Evolutionary conservation across 768 basidiomycete species (phyloP).

Genomic region (Collybia nuda): DNA sequence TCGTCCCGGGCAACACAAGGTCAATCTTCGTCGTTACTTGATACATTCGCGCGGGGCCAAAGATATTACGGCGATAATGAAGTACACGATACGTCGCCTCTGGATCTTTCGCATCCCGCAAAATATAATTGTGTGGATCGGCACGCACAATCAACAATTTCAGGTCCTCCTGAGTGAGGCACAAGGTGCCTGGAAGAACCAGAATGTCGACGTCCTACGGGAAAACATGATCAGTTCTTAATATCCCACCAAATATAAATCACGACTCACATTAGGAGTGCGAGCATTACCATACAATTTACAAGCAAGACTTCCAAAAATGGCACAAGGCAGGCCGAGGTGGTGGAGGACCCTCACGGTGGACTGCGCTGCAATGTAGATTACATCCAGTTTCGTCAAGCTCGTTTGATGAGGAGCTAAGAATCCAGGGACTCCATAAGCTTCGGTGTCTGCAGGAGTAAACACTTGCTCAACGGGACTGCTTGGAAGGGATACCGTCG

Average conservation of each 20-base stretch:
- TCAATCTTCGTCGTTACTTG: conserved; percentile 41
- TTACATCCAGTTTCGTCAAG: conserved; percentile 5
- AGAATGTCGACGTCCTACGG: conserved; percentile 34
- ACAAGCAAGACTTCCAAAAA: conserved; percentile 39
- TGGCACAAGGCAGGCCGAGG: conserved; percentile 24
- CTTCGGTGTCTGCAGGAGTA: too few species aligned
- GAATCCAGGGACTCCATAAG: not conserved
- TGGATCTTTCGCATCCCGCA: conserved; percentile 34
- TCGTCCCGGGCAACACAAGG: conserved; percentile 38
- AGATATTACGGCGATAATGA: conserved; percentile 28
- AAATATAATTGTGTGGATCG: conserved; percentile 33
- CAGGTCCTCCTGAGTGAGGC: conserved; percentile 23
- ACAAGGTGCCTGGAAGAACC: conserved; percentile 16
- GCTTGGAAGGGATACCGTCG: too few species aligned
- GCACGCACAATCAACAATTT: conserved; percentile 29
- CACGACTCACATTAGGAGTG: conserved; percentile 31
- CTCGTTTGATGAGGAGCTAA: not conserved
- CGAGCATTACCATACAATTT: conserved; percentile 36
- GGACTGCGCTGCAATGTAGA: conserved; percentile 27
- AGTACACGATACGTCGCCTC: conserved; percentile 37
- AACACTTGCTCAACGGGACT: too few species aligned
- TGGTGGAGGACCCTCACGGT: conserved; percentile 22
- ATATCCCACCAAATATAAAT: not conserved
- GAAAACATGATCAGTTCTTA: too few species aligned
- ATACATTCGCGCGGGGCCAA: conserved; percentile 11